Conservation (phyloP, 1,139 yeast species). For the Taiozyma sp. region DNA sequence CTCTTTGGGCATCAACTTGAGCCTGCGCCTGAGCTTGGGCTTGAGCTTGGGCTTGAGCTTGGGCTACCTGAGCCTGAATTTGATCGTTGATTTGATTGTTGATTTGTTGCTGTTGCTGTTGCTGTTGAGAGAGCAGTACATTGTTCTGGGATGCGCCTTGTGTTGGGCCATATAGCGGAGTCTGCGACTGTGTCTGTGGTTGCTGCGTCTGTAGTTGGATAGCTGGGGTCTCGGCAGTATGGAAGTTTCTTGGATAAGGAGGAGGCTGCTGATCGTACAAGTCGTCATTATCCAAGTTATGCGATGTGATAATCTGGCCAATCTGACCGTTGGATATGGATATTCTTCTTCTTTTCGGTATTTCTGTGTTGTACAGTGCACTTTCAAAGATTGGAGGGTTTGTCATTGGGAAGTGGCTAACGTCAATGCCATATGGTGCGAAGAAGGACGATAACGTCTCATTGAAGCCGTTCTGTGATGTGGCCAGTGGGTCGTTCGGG, state of each 20-base stretch:
- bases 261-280: slow-evolving; percentile 30
- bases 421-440: slow-evolving; percentile 36
- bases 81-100: too few species aligned
- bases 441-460: slow-evolving; percentile 33
- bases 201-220: not conserved
- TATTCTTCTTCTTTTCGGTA: slow-evolving; percentile 53
- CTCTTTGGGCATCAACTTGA: not conserved
- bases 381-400: slow-evolving; percentile 64
- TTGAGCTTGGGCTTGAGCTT: not conserved
- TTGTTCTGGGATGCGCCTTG: too few species aligned
- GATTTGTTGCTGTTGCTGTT: too few species aligned
- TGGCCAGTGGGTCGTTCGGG: slow-evolving; percentile 26
- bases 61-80: not conserved
- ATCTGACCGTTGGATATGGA: slow-evolving; percentile 80
- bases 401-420: slow-evolving; percentile 50
- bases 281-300: slow-evolving; percentile 27
- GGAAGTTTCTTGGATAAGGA: slow-evolving; percentile 25
- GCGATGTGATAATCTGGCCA: slow-evolving; percentile 45
- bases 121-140: too few species aligned
- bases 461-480: slow-evolving; percentile 34
- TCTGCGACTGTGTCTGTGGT: not conserved
- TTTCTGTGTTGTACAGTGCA: slow-evolving; percentile 36
- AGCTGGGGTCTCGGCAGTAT: not conserved
- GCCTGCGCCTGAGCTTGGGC: not conserved
- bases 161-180: too few species aligned